A percentile compares a stretch with the other conserved stretches of the same genome.
phyloP scores from a whole-genome alignment of 2,329 filamentous ascomycete genomes.

The Periglandula ipomoeae region DNA sequence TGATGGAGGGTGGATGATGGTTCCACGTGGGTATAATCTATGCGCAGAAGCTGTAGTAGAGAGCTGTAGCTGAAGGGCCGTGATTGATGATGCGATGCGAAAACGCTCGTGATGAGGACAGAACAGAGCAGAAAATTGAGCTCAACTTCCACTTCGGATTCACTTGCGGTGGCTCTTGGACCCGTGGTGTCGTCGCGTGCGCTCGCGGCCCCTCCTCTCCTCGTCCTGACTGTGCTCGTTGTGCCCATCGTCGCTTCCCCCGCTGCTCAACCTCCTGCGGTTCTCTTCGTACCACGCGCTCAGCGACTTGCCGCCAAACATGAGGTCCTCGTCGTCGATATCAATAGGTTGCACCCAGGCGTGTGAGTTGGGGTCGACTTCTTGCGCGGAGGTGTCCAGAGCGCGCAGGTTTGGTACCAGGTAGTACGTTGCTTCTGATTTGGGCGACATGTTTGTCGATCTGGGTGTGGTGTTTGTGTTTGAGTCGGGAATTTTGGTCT shows the following conservation, averaged over 20 bases:
- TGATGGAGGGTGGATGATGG: background rate
- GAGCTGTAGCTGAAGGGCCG: too few relatives aligned
- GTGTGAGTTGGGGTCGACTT: slow-evolving; percentile 25
- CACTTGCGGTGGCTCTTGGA: slow-evolving; percentile 2
- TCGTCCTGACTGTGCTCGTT: slow-evolving; percentile 25
- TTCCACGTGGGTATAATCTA: too few relatives aligned
- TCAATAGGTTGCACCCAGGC: slow-evolving; percentile 45
- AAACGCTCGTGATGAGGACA: too few relatives aligned
- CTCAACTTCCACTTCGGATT: too few relatives aligned
- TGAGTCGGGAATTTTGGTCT: background rate
- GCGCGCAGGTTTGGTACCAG: slow-evolving; percentile 24
- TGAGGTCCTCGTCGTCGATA: slow-evolving; percentile 53
- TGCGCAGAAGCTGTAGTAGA: too few relatives aligned
- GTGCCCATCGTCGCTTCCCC: slow-evolving; percentile 22
- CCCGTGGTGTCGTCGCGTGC: slow-evolving; percentile 18
- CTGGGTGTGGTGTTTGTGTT: background rate
- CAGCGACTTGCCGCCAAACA: slow-evolving; percentile 50
- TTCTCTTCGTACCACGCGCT: slow-evolving; percentile 51
- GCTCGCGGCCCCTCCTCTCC: slow-evolving; percentile 10
- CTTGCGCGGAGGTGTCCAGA: slow-evolving; percentile 22
- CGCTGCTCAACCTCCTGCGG: slow-evolving; percentile 25
- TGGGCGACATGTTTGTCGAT: slow-evolving; percentile 9
- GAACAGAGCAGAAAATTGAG: too few relatives aligned
- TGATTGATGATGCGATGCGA: too few relatives aligned
- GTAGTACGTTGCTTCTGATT: slow-evolving; percentile 18